These are phyloP conservation scores for Stylonectria norvegica DNA, from an alignment of 2,329 filamentous ascomycete genomes.

Conservation along the genomic window DNA sequence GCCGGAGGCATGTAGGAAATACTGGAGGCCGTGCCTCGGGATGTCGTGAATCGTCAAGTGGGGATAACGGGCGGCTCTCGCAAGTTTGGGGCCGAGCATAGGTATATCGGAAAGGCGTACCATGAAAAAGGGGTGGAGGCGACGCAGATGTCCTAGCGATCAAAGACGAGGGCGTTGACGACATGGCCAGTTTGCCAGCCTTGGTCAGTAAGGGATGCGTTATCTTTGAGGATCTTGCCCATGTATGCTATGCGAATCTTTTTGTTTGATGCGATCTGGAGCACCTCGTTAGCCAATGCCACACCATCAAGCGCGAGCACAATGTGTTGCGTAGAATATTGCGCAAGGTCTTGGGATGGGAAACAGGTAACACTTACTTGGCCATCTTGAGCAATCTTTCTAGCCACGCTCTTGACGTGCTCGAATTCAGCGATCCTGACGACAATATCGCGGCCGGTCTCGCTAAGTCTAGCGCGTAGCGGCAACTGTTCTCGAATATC, in stretches of 20 bases:
- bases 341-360: background rate
- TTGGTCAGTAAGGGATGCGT: conserved; percentile 60
- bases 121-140: background rate
- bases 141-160: conserved; percentile 33
- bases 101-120: too few species aligned
- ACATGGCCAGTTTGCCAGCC: conserved; percentile 75
- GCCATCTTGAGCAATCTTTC: conserved; percentile 60
- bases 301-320: background rate
- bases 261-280: conserved; percentile 55
- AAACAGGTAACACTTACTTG: conserved; percentile 47
- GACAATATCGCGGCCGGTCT: conserved; percentile 61
- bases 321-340: background rate
- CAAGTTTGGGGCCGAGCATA: too few species aligned
- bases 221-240: conserved; percentile 74
- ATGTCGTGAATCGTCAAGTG: too few species aligned
- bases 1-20: background rate
- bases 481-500: conserved; percentile 53
- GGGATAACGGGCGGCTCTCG: too few species aligned
- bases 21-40: background rate
- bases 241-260: conserved; percentile 73
- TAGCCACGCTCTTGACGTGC: conserved; percentile 59
- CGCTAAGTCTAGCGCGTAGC: conserved; percentile 63
- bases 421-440: conserved; percentile 58
- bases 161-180: conserved; percentile 71
- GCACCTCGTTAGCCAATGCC: conserved; percentile 5